Evolutionary conservation across 2,329 filamentous ascomycete species (phyloP).

Genomic region (Hymenoscyphus occultus): DNA sequence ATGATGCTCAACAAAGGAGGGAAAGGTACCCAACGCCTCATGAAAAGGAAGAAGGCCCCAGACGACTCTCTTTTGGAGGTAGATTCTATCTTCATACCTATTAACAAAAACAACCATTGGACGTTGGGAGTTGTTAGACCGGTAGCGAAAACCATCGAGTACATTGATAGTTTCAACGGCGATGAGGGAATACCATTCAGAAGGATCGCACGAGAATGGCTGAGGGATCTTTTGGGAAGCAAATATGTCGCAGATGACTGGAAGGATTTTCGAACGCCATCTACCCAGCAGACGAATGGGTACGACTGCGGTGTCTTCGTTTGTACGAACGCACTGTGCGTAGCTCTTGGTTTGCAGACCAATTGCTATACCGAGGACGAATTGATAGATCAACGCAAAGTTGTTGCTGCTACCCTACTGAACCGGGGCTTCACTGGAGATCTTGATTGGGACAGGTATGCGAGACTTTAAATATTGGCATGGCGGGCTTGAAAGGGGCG

Average conservation of each 20-base stretch:
- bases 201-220: conserved; percentile 48
- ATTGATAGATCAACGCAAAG: conserved; percentile 57
- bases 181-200: conserved; percentile 40
- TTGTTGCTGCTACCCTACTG: conserved; percentile 63
- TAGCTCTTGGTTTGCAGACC: conserved; percentile 41
- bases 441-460: conserved; percentile 41
- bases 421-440: conserved; percentile 64
- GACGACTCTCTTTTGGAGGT: conserved; percentile 62
- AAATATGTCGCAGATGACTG: conserved; percentile 58
- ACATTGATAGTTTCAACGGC: conserved; percentile 64
- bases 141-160: conserved; percentile 56
- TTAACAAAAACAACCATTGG: conserved; percentile 67
- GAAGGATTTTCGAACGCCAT: conserved; percentile 49
- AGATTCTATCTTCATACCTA: conserved; percentile 67
- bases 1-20: conserved; percentile 48
- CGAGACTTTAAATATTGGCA: background rate
- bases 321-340: conserved; percentile 67
- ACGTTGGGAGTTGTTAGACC: conserved; percentile 67
- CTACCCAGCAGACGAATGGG: conserved; percentile 60
- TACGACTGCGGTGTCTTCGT: conserved; percentile 78
- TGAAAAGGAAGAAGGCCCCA: conserved; percentile 55
- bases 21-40: conserved; percentile 49
- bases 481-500: background rate
- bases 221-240: conserved; percentile 55
- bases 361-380: conserved; percentile 49